Conservation (phyloP, 2,329 filamentous ascomycete genomes). For the Polychaeton citri region DNA sequence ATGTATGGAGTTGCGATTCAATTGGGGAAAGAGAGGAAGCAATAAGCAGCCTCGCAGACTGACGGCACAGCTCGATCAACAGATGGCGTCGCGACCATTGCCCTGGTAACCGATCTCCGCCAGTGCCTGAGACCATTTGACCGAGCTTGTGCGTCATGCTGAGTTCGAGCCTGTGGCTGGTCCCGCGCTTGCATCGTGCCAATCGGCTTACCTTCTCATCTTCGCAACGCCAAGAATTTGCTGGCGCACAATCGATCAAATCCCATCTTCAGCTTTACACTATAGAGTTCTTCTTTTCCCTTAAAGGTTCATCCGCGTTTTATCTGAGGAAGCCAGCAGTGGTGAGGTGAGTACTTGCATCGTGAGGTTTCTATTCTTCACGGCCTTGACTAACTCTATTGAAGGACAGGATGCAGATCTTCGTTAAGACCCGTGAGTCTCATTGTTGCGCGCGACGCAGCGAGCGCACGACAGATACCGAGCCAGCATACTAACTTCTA, state of each 20-base stretch:
- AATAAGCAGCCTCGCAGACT: too few species aligned
- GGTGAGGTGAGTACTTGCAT: background rate
- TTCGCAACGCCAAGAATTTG: background rate
- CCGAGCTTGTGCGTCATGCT: background rate
- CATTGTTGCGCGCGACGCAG: background rate
- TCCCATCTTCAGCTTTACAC: background rate
- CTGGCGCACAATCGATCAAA: background rate
- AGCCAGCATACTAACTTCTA: background rate
- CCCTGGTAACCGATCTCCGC: background rate
- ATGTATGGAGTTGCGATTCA: too few species aligned
- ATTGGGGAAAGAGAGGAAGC: too few species aligned
- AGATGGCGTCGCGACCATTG: background rate
- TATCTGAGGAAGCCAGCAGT: constrained; percentile 1
- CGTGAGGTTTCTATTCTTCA: background rate
- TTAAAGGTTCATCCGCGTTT: background rate
- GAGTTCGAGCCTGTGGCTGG: background rate
- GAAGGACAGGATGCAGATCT: constrained; percentile 62
- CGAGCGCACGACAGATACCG: background rate
- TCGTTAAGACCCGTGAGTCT: constrained; percentile 82
- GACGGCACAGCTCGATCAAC: too few species aligned
- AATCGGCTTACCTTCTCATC: background rate
- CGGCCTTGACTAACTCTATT: background rate
- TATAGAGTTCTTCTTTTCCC: background rate
- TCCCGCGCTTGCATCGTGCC: background rate
- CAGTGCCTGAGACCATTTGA: too few species aligned